Evolutionary conservation across 805 yeast species (phyloP), one percentile per base, ranked within the genome.

Genomic region (Schwanniomyces sp.): DNA sequence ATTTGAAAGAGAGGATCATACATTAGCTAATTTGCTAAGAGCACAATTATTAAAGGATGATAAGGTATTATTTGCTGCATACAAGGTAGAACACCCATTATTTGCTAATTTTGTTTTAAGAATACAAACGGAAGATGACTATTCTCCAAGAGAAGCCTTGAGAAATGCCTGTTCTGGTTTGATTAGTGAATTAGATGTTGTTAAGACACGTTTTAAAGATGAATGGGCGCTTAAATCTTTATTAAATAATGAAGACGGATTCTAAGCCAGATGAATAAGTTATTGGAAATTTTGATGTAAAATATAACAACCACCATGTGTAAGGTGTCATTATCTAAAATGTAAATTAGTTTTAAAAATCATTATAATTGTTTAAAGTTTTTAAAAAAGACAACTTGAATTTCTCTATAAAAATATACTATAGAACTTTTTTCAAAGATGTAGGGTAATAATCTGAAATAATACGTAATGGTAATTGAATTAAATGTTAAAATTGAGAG

Each of bases 1-100:
- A 52, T 90, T 94, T 57, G 98, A 94, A 68, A 86, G 96, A 64
- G 99, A 94, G 67, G 99, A 94, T 67, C 99, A 94, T 64, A 94
- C 99, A 3, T 76, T 94, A 50, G 99, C 96, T 25, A 94, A 94
- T 66, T 68, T 94, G 58, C 77, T 94, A 50, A 81, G 96, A 63
- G 84, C 91, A 26, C 96, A 92, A 64, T 80, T 94, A 47, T 77
- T 90, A 51, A 84, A 84, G 61, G 98, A 94, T 66, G 83, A 84
- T 43, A 83, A 85, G 55, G 99, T 94, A n/a, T 65, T 94, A 30
- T 94, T 91, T 66, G 98, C 96, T 39, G 99, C 98, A 30, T 94
- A 94, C 76, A 94, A 94, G 67, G 91, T 94, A 39, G 98, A 94
- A 70, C 99, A 94, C 71, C 99, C 99, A 7, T 75, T 94, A 54